Base-by-base conservation (phyloP, 169 alveolate species). In the Plasmodium ovale region DNA sequence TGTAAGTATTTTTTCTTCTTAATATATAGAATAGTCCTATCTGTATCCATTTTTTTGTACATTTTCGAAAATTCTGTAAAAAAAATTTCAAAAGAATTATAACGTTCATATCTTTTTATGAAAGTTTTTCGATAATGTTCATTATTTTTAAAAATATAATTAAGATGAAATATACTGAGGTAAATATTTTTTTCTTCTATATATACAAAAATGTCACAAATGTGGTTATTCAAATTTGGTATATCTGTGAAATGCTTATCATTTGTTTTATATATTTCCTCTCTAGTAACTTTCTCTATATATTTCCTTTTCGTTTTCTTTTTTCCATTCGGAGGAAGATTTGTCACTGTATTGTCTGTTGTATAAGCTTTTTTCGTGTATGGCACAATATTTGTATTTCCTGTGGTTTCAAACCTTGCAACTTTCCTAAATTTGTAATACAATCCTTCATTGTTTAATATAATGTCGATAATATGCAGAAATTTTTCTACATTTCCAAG, bases 111-210 rank as follows among this genome's bases (percentile, higher is more conserved):
- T 39, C 9, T 77, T 62, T 67, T 27, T 33, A 60, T 19, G 44
- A 60, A 77, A 37, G 12, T 42, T 10, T 56, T 9, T 35, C 44
- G 59, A 54, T 77, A 62, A 27, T 44, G 31, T 42, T 49, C 65
- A 37, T 35, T 62, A 77, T 47, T 12, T 62, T 59, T 25, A 77
- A 59, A 77, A 62, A 77, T 77, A 56, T 77, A 77, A 77, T 62
- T 21, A 35, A 77, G 44, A 60, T 60, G 68, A 62, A 77, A 77
- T 49, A 77, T 62, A 54, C 87, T 72, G 7, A 77, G 54, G 27
- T 77, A 77, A 19, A 39, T 77, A 68, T 77, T 59, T 56, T 42
- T 77, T 60, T 77, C 77, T 77, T 77, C 89, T 60, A 77, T 77
- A 54, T 77, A 77, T 23, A 77, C 49, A 54, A 77, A 77, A 77